These are phyloP conservation scores for Candida golubevii DNA, from an alignment of 805 yeast species.

Conservation along the genomic window DNA sequence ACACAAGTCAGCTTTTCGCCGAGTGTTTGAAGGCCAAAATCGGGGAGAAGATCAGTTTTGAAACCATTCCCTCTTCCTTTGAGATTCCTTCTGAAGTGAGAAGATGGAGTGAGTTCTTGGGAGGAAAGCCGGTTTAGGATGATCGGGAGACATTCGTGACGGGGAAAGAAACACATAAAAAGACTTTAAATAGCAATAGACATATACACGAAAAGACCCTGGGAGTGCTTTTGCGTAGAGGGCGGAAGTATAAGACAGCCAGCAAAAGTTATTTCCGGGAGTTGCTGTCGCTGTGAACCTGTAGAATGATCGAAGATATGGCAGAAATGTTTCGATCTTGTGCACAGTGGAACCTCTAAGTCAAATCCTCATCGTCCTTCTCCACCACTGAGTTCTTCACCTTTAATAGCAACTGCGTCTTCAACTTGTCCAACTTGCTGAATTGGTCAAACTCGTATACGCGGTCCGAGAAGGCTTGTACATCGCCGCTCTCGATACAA, in stretches of 20 bases:
- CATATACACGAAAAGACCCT: too few relatives aligned
- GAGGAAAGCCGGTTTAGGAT: conserved; percentile 73
- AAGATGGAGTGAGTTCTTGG: conserved; percentile 96
- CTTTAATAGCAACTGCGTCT: conserved; percentile 75
- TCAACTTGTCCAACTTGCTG: conserved; percentile 85
- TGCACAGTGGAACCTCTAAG: conserved; percentile 5
- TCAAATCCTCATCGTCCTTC: conserved; percentile 64
- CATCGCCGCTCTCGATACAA: conserved; percentile 76
- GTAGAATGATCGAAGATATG: too few relatives aligned
- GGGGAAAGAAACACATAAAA: too few relatives aligned
- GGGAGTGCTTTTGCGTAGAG: too few relatives aligned
- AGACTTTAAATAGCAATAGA: too few relatives aligned
- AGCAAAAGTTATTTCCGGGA: too few relatives aligned
- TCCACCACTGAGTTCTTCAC: conserved; percentile 70
- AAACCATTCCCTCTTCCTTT: conserved; percentile 37
- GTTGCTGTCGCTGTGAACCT: too few relatives aligned
- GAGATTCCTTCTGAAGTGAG: conserved; percentile 78
- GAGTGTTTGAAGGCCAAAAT: conserved; percentile 72
- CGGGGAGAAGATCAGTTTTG: conserved; percentile 49
- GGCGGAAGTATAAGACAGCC: too few relatives aligned
- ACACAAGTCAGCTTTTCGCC: conserved; percentile 85
- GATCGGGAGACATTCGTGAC: neutral
- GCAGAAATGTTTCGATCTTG: too few relatives aligned
- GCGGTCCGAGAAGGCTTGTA: conserved; percentile 66
- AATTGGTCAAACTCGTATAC: conserved; percentile 85